Percentiles rank a stretch among this genome's conserved stretches.
These are phyloP conservation scores for Purpureocillium lavendulum DNA, from an alignment of 2,329 filamentous ascomycete species.

Conservation along the genomic window DNA sequence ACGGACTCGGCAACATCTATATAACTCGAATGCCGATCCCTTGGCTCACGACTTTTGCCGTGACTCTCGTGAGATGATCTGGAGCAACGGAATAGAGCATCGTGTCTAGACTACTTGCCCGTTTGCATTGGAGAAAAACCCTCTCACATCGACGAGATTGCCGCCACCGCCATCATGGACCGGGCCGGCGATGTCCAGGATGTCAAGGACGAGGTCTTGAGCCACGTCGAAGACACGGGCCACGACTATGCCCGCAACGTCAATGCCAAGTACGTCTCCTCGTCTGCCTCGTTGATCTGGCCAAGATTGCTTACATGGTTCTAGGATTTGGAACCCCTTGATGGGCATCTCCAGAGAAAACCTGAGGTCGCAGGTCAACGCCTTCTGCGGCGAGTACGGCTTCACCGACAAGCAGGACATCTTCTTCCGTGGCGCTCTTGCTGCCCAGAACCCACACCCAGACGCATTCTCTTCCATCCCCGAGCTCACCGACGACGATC, in stretches of 20 bases:
- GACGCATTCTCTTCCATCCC: constrained; percentile 10
- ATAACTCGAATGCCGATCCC: too few species aligned
- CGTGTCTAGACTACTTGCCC: too few species aligned
- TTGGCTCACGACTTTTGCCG: too few species aligned
- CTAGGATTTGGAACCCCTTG: constrained; percentile 19
- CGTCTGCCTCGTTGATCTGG: not conserved
- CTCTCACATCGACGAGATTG: too few species aligned
- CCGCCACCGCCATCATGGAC: too few species aligned
- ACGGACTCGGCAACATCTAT: too few species aligned
- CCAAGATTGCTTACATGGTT: not conserved
- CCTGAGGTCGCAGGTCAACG: constrained; percentile 11
- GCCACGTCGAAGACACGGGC: constrained; percentile 8
- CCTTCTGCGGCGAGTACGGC: constrained; percentile 17
- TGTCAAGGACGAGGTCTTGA: constrained; percentile 15
- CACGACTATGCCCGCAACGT: constrained; percentile 20
- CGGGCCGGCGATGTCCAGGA: constrained; percentile 1
- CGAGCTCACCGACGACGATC: constrained; percentile 16
- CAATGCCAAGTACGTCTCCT: constrained; percentile 17
- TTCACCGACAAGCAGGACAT: constrained; percentile 16
- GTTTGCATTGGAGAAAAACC: too few species aligned
- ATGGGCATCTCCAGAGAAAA: constrained; percentile 13
- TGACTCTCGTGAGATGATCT: too few species aligned
- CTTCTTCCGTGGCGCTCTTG: constrained; percentile 19
- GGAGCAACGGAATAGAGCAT: too few species aligned
- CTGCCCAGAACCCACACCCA: constrained; percentile 14